Evolutionary conservation across 345 rosid genomes (phyloP).

Genomic region (Melaleuca alternifolia): DNA sequence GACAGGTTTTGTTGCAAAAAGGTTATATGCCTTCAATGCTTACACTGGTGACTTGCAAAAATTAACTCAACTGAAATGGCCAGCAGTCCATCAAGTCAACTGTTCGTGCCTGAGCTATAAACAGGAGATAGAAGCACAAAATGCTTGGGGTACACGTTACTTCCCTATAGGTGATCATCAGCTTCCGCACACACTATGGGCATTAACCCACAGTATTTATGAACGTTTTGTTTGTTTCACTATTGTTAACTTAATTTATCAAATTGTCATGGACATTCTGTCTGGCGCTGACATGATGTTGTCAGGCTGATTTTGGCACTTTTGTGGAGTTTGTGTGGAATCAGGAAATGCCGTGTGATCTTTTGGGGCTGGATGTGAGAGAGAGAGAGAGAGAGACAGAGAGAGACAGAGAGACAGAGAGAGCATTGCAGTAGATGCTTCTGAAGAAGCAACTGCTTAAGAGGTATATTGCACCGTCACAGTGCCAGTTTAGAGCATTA

Average conservation of each 20-base stretch:
- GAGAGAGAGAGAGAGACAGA: background rate
- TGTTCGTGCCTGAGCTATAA: background rate
- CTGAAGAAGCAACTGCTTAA: background rate
- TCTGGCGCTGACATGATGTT: background rate
- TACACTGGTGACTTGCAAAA: background rate
- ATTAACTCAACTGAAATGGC: background rate
- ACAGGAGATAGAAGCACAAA: background rate
- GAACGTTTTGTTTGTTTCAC: background rate
- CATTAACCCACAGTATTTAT: background rate
- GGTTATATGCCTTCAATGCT: background rate
- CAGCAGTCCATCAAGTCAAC: background rate
- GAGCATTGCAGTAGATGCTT: background rate
- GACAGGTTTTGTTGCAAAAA: background rate
- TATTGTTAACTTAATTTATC: background rate
- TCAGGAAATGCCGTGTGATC: background rate
- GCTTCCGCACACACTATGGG: background rate
- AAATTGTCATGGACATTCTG: background rate
- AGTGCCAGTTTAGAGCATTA: background rate
- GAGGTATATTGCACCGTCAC: background rate
- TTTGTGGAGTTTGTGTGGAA: background rate
- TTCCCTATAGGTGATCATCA: background rate
- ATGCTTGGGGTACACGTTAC: background rate
- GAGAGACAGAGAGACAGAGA: background rate
- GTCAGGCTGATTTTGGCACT: background rate
- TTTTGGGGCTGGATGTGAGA: background rate